Evolutionary conservation across 73 alveolate species (phyloP).

Genomic region (Paramecium sexaurelia): DNA sequence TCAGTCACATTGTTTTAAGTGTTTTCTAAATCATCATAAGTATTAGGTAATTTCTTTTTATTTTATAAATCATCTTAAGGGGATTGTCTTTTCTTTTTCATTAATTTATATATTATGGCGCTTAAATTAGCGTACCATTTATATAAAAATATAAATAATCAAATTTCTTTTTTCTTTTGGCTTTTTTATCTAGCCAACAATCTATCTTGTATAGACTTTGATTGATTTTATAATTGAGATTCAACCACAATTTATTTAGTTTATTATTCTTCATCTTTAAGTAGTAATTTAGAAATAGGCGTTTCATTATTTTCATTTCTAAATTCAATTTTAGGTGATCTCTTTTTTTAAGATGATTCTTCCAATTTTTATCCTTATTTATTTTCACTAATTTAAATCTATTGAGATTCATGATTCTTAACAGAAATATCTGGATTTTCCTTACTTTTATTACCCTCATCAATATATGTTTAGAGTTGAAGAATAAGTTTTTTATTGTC

Average conservation of each 20-base stretch:
- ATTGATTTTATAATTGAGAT: background rate
- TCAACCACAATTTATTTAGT: background rate
- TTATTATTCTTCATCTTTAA: background rate
- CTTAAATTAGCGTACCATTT: conserved; percentile 14
- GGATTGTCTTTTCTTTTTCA: background rate
- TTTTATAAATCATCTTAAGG: background rate
- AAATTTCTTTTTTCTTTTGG: background rate
- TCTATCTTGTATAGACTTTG: conserved; percentile 7
- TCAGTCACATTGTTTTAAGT: background rate
- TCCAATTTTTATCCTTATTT: background rate
- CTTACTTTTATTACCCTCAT: background rate
- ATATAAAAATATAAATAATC: background rate
- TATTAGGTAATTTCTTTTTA: background rate
- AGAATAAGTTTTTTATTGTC: background rate
- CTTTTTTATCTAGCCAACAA: background rate
- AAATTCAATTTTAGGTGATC: conserved; percentile 5
- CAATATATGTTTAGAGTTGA: background rate
- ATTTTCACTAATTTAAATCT: background rate
- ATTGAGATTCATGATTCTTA: conserved; percentile 24
- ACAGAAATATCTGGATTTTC: background rate
- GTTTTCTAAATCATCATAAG: background rate
- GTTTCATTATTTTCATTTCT: conserved; percentile 13
- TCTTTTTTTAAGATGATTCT: background rate
- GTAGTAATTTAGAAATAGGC: background rate
- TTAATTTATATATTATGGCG: background rate